Percentiles rank a stretch among this genome's conserved stretches.
Evolutionary conservation across 805 yeast genomes (phyloP).

Genomic region (Schwanniomyces pseudopolymorphus): DNA sequence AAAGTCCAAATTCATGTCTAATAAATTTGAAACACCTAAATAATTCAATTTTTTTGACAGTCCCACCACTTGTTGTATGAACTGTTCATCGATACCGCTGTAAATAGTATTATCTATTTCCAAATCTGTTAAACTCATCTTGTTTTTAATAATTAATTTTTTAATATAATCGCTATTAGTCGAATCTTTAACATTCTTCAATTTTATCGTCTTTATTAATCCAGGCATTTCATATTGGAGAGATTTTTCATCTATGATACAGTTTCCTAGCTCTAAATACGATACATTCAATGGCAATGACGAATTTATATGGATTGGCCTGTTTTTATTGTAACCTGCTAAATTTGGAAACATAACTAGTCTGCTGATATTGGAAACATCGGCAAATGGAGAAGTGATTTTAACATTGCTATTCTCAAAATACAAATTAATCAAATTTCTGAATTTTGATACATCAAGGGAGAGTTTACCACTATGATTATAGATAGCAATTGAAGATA

Average conservation of each 20-base stretch:
- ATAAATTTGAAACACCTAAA: not conserved
- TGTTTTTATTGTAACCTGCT: not conserved
- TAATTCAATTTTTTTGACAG: not conserved
- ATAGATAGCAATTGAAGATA: not conserved
- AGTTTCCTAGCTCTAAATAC: not conserved
- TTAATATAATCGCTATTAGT: not conserved
- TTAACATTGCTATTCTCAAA: not conserved
- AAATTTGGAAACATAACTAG: not conserved
- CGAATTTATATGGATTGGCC: not conserved
- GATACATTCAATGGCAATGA: not conserved
- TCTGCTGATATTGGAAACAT: not conserved
- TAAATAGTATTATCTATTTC: not conserved
- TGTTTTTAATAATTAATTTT: not conserved
- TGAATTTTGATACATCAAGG: not conserved
- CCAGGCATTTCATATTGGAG: not conserved
- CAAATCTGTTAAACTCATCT: not conserved
- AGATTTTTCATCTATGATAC: not conserved
- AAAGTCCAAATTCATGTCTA: not conserved
- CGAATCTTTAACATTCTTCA: not conserved
- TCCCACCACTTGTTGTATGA: not conserved
- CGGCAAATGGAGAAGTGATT: not conserved
- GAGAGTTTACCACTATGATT: not conserved
- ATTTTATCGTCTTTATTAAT: not conserved
- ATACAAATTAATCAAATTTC: not conserved
- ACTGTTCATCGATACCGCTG: not conserved